Conservation (phyloP, 2,329 filamentous ascomycete genomes). For the Scolecobasidium constrictum region DNA sequence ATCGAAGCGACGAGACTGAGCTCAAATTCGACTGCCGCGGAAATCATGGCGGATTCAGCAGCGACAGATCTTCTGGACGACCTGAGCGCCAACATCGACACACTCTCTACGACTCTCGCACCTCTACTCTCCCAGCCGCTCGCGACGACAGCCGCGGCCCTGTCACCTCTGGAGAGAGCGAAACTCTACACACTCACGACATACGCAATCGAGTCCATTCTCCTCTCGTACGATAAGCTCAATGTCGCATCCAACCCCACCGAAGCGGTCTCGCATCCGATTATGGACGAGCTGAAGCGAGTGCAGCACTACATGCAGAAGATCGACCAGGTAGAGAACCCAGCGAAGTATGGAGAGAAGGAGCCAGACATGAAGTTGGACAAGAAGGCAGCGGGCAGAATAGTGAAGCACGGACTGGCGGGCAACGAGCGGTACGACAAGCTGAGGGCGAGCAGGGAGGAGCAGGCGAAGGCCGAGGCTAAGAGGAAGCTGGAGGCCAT, state of each 20-base stretch:
- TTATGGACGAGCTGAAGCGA: conserved; percentile 76
- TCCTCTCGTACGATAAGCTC: conserved; percentile 75
- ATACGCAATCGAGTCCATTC: conserved; percentile 80
- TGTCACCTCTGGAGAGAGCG: conserved; percentile 88
- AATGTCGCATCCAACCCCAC: conserved; percentile 44
- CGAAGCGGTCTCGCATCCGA: conserved; percentile 71
- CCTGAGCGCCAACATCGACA: conserved; percentile 69
- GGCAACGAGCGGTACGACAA: conserved; percentile 7
- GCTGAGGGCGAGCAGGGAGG: conserved; percentile 7
- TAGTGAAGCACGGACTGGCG: conserved; percentile 8
- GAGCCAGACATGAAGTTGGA: conserved; percentile 43
- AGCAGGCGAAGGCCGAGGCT: conserved; percentile 1
- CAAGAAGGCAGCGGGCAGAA: conserved; percentile 9
- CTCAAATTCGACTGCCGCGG: too few species aligned
- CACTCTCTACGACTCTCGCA: conserved; percentile 60
- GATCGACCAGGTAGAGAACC: conserved; percentile 65
- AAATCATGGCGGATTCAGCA: not conserved
- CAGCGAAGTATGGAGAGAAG: conserved; percentile 60
- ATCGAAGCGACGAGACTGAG: not conserved
- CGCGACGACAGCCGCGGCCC: conserved; percentile 57
- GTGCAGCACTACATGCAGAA: conserved; percentile 90
- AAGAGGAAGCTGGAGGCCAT: conserved; percentile 5
- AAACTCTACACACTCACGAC: conserved; percentile 83
- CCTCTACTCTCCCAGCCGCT: conserved; percentile 61
- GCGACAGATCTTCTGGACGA: conserved; percentile 49